phyloP scores from a whole-genome alignment of 345 rosid species.

The Raphanus sativus region DNA sequence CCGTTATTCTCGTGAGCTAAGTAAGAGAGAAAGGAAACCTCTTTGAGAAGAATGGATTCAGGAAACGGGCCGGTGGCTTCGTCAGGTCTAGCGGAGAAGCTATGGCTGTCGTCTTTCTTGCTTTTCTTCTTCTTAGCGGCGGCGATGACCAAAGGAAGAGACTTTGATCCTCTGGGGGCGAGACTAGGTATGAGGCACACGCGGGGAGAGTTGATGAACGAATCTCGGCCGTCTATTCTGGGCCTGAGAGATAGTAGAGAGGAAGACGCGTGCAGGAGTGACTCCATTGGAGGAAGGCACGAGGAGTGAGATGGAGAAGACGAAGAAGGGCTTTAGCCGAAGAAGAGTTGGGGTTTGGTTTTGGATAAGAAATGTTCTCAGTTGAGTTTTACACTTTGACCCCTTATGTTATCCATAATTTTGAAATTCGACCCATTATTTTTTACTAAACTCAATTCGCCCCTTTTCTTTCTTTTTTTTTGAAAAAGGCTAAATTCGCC shows the following conservation, averaged over 20 bases:
- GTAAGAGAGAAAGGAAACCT: conserved; percentile 43
- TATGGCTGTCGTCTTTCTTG: conserved; percentile 54
- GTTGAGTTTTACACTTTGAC: neutral
- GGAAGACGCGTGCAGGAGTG: conserved; percentile 45
- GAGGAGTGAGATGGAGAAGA: neutral
- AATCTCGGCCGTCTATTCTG: conserved; percentile 17
- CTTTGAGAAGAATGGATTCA: conserved; percentile 81
- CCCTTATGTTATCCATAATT: neutral
- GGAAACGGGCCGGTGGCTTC: conserved; percentile 80
- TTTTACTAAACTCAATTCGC: neutral
- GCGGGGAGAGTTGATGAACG: conserved; percentile 17
- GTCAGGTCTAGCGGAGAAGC: conserved; percentile 55
- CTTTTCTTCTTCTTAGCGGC: conserved; percentile 52
- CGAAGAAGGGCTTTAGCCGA: conserved; percentile 14
- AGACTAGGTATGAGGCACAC: conserved; percentile 15
- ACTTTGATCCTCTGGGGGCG: conserved; percentile 41
- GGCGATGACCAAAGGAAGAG: conserved; percentile 38
- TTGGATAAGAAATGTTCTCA: conserved; percentile 33
- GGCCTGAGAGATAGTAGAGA: conserved; percentile 34
- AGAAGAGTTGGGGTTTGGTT: conserved; percentile 21
- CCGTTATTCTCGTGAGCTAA: neutral
- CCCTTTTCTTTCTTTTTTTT: neutral
- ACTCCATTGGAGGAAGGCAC: conserved; percentile 48
- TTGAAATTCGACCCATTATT: neutral
- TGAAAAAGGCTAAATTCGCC: too few relatives aligned